Evolutionary conservation across 768 basidiomycete species (phyloP).

Genomic region (Tricholoma terreum): DNA sequence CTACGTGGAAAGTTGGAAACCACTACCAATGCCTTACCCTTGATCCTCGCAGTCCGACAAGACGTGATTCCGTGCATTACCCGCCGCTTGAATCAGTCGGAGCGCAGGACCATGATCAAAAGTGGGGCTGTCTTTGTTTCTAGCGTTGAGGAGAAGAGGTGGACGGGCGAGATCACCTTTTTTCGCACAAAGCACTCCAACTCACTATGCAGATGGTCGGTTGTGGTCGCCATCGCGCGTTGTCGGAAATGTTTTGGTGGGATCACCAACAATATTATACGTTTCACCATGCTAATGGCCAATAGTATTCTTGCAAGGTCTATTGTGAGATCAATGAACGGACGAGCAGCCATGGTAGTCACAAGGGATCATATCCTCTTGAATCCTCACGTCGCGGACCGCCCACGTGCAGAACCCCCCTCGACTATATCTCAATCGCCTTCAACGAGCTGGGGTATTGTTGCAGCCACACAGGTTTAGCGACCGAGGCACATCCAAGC

Average conservation of each 20-base stretch:
- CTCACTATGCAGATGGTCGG: constrained; percentile 42
- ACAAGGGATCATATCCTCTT: constrained; percentile 48
- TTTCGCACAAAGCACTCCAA: constrained; percentile 11
- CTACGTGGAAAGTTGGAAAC: constrained; percentile 81
- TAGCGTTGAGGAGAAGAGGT: constrained; percentile 83
- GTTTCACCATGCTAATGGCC: not conserved
- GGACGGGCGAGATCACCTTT: constrained; percentile 56
- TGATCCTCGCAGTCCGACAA: constrained; percentile 79
- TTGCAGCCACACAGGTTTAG: constrained; percentile 27
- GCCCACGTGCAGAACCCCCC: constrained; percentile 36
- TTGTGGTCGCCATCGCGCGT: too few species aligned
- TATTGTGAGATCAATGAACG: constrained; percentile 69
- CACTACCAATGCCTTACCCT: constrained; percentile 74
- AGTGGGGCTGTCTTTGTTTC: constrained; percentile 81
- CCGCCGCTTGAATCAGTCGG: constrained; percentile 80
- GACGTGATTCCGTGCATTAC: constrained; percentile 80
- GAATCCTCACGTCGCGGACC: constrained; percentile 44
- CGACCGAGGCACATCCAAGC: constrained; percentile 58
- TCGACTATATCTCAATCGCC: constrained; percentile 34
- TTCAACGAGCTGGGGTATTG: constrained; percentile 33
- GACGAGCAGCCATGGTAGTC: constrained; percentile 50
- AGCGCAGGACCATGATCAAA: constrained; percentile 62
- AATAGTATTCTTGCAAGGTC: too few species aligned
- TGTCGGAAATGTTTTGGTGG: constrained; percentile 96
- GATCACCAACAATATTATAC: constrained; percentile 15